phyloP scores from a whole-genome alignment of 2,329 filamentous ascomycete genomes.

The Colletotrichum theobromicola region DNA sequence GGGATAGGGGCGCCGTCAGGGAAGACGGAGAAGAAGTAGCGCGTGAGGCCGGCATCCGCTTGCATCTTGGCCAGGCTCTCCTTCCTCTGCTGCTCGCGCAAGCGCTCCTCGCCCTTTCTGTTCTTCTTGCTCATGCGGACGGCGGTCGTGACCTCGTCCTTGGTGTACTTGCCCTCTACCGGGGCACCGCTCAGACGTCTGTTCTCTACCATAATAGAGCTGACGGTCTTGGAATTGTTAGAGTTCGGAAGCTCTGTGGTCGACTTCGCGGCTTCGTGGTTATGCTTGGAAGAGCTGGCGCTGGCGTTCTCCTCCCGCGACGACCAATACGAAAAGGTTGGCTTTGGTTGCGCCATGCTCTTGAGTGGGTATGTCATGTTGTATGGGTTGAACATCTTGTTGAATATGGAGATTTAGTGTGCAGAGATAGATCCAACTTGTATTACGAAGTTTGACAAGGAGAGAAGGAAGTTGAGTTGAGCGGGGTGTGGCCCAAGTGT shows the following conservation, averaged over 20 bases:
- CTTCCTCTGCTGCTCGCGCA: neutral
- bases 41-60: neutral
- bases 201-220: neutral
- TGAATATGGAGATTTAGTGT: neutral
- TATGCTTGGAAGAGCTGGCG: neutral
- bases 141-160: neutral
- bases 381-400: neutral
- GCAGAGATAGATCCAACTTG: neutral
- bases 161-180: neutral
- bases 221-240: neutral
- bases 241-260: neutral
- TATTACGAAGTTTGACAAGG: neutral
- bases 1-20: neutral
- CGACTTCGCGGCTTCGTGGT: neutral
- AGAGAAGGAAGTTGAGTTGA: neutral
- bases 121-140: neutral
- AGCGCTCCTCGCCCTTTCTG: neutral
- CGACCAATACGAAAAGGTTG: neutral
- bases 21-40: neutral
- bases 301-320: neutral
- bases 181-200: neutral
- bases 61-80: neutral
- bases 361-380: neutral
- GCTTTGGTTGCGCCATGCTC: neutral
- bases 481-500: neutral